Conservation (phyloP, 2,329 filamentous ascomycete genomes). For the Fusarium tupiense region DNA sequence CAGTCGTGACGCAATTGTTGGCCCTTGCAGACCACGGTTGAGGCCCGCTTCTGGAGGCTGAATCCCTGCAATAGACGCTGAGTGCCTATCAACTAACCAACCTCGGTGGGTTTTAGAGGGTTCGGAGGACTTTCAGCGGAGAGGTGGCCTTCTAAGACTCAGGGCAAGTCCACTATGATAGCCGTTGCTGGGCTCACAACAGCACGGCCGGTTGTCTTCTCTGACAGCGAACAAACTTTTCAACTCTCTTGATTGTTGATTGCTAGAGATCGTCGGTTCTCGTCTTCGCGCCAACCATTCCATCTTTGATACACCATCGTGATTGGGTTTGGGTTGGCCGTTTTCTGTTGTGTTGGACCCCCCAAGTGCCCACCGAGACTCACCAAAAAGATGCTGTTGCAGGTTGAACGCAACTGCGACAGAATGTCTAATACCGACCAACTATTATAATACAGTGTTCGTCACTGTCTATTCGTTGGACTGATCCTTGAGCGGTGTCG, state of each 20-base stretch:
- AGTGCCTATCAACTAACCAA: slow-evolving; percentile 16
- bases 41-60: slow-evolving; percentile 22
- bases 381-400: slow-evolving; percentile 28
- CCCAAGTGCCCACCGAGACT: background rate
- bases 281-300: slow-evolving; percentile 6
- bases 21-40: slow-evolving; percentile 39
- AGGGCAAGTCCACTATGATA: slow-evolving; percentile 14
- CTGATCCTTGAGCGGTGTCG: slow-evolving; percentile 29
- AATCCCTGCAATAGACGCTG: slow-evolving; percentile 8
- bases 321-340: slow-evolving; percentile 16
- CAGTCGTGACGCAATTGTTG: slow-evolving; percentile 47
- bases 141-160: slow-evolving; percentile 12
- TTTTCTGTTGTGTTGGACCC: slow-evolving; percentile 18
- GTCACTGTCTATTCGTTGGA: slow-evolving; percentile 11
- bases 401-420: slow-evolving; percentile 21
- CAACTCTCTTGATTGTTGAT: background rate
- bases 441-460: slow-evolving; percentile 25
- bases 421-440: slow-evolving; percentile 8
- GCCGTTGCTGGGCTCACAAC: slow-evolving; percentile 6
- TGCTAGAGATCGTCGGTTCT: slow-evolving; percentile 13
- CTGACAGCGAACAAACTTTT: slow-evolving; percentile 8
- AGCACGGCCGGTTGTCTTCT: background rate
- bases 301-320: background rate
- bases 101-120: slow-evolving; percentile 13
- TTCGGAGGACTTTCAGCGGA: slow-evolving; percentile 4